Evolutionary conservation across 202 grass and related monocot genomes (phyloP), one percentile per base, ranked within the genome.

Genomic region (Schoenoplectus triqueter): DNA sequence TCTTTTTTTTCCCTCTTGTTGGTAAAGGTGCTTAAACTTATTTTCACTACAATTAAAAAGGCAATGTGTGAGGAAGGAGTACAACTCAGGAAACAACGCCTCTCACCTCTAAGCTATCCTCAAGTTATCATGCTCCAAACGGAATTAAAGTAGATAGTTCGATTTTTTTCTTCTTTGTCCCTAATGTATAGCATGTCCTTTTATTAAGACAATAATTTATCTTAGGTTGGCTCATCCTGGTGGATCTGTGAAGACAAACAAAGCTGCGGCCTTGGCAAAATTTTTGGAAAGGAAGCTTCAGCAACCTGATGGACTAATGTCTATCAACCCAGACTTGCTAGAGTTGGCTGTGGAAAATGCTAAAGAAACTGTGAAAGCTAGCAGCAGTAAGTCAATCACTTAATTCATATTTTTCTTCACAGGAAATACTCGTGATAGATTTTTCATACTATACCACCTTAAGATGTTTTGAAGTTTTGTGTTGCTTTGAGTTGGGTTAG

Each of bases 271-370:
- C 47, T 90, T 99, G 82, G 96, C 91, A 14, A 99, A 95, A 73
- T 99, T 99, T 84, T 91, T 99, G 2, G 93, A 99, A 91, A 92
- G 96, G 82, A 99, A 99, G 82, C 93, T 99, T 54, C 93, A 94
- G 86, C 88, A 94, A 54, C 91, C 96, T 84, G 93, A 96, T 87
- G 93, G 90, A 48, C 70, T 99, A 66, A 89, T 90, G 40, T 92
- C 91, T 66, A 80, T 99, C 57, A 88, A 99, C 84, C 90, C 96
- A 1, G 90, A 94, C 80, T 88, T 91, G 93, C 85, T 99, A 84
- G 91, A 99, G 44, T 7, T 92, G 31, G 96, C 93, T 6, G 96
- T 94, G 49, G 91, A 78, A 86, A 92, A 92, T 90, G 96, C 93
- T 3, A 99, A 94, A 82, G 88, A 95, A 87, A 92, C 90, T 17